Conservation (phyloP, 768 basidiomycete species). For the Cystofilobasidium bisporidii region DNA sequence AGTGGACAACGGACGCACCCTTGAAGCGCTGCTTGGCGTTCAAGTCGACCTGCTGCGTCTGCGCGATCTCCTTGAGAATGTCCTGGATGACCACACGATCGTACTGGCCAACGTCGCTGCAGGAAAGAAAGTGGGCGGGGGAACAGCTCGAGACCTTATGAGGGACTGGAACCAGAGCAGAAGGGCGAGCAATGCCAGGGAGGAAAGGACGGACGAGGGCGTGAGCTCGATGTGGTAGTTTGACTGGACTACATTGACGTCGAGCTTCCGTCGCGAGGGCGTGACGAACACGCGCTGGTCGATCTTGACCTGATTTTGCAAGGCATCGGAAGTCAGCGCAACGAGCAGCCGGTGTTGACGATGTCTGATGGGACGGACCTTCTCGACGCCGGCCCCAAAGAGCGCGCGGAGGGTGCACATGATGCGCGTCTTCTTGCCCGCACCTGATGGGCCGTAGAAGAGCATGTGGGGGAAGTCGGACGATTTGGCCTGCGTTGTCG, state of each 20-base stretch:
- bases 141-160: too few species aligned
- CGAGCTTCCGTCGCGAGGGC: constrained; percentile 84
- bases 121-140: too few species aligned
- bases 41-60: constrained; percentile 95
- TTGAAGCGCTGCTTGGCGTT: constrained; percentile 94
- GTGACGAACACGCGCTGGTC: constrained; percentile 94
- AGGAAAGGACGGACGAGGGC: constrained; percentile 57
- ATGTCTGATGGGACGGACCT: constrained; percentile 58
- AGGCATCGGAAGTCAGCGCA: too few species aligned
- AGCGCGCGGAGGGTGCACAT: constrained; percentile 76
- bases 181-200: background rate
- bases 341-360: too few species aligned
- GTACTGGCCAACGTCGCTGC: constrained; percentile 88
- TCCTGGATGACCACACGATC: constrained; percentile 95
- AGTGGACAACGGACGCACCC: constrained; percentile 47
- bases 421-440: constrained; percentile 96
- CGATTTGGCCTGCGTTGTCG: constrained; percentile 66
- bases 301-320: constrained; percentile 69
- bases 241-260: constrained; percentile 93
- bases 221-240: constrained; percentile 98
- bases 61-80: constrained; percentile 93
- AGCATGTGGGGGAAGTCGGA: constrained; percentile 97
- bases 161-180: background rate
- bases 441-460: constrained; percentile 93
- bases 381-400: constrained; percentile 86